Evolutionary conservation across 306 rosid genomes (phyloP).

Genomic region (Trichosanthes truncata): DNA sequence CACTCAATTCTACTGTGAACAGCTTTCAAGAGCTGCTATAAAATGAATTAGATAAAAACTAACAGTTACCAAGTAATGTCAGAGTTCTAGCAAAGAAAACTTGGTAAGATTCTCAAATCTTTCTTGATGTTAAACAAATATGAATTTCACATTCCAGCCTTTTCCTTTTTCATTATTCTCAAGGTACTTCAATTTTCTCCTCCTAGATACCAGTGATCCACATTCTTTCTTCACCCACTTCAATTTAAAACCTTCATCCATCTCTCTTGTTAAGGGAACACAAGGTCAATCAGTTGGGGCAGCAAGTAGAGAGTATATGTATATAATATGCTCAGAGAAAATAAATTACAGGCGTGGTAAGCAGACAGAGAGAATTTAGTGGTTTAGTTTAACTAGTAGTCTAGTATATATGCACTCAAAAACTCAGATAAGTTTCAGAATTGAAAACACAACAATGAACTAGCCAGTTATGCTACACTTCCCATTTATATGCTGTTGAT

Average conservation of each 20-base stretch:
- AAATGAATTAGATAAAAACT: not conserved
- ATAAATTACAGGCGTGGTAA: not conserved
- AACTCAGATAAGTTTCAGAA: not conserved
- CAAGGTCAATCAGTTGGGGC: not conserved
- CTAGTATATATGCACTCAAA: not conserved
- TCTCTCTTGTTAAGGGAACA: not conserved
- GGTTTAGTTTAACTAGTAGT: not conserved
- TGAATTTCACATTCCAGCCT: not conserved
- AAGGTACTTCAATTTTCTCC: not conserved
- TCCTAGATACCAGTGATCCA: not conserved
- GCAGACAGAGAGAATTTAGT: not conserved
- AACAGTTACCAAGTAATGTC: not conserved
- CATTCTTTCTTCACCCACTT: not conserved
- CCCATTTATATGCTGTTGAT: not conserved
- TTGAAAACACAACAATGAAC: not conserved
- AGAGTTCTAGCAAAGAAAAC: not conserved
- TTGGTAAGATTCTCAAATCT: not conserved
- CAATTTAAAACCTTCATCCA: not conserved
- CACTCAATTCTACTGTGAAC: not conserved
- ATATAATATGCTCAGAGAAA: not conserved
- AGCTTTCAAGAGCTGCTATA: not conserved
- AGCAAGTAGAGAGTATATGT: not conserved
- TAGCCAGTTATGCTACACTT: not conserved
- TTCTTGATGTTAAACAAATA: not conserved
- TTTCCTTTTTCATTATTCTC: not conserved